Base-by-base conservation (phyloP, 2,329 filamentous ascomycete species). In the Cyphellophora europaea region DNA sequence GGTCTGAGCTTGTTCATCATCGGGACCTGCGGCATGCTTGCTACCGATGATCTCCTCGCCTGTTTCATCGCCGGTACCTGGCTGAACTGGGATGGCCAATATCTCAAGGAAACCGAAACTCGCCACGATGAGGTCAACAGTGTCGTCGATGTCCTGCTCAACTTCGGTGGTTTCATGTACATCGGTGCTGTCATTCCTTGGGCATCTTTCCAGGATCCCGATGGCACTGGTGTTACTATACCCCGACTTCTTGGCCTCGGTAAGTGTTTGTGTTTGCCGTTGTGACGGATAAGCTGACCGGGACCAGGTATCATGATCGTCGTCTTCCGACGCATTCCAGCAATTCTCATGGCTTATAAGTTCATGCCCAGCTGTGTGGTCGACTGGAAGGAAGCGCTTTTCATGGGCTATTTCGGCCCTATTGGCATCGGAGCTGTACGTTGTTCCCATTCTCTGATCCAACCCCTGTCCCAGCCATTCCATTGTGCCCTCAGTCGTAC, bases 381-480 rank as follows among this genome's bases (percentile, higher is more conserved):
- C 61, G 95, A 88, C 1, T 96, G 89, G 88, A 79, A 91, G 49
- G 91, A 98, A 56, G 89, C 91, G 3, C 66, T 95, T 2, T 98
- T 98, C 54, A 91, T 91, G n/a, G 91, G 91, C 1, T 91, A 98
- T 56, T 98, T 98, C 53, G 91, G 91, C 5, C 91, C 91, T 17
- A 96, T 98, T 48, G 91, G 91, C 35, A 89, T 98, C 35, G 91
- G 91, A 40, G 91, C 89, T 42, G 87, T 98, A 37, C n/a, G n/a
- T n/a, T n/a, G n/a, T n/a, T n/a, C n/a, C n/a, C n/a, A n/a, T n/a
- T n/a, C n/a, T n/a, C n/a, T n/a, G n/a, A n/a, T n/a, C n/a, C n/a
- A n/a, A n/a, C n/a, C n/a, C n/a, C n/a, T n/a, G n/a, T n/a, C n/a
- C n/a, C n/a, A n/a, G n/a, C n/a, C n/a, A n/a, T n/a, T n/a, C n/a